These are phyloP conservation scores for Scedosporium apiospermum DNA, from an alignment of 2,329 filamentous ascomycete species.

Conservation along the genomic window DNA sequence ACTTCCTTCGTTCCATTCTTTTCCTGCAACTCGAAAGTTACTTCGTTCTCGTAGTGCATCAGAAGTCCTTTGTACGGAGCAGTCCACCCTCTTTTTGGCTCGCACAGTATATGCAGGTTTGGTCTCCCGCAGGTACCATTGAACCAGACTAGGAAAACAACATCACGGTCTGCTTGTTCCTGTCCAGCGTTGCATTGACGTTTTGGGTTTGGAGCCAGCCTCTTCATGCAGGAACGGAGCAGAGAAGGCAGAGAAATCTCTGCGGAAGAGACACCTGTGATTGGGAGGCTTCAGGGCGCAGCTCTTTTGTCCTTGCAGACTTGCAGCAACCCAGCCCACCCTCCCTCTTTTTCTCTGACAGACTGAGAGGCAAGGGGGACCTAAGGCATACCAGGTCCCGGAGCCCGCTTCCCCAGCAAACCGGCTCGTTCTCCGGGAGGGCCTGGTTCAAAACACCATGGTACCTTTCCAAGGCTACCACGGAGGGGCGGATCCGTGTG, in stretches of 20 bases:
- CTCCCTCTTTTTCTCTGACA: neutral
- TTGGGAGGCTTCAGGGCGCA: neutral
- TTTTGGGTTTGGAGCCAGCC: neutral
- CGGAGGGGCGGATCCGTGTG: neutral
- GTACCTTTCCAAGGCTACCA: neutral
- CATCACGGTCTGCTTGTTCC: neutral
- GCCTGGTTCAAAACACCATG: neutral
- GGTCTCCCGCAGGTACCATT: neutral
- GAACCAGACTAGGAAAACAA: neutral
- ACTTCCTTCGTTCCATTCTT: no score
- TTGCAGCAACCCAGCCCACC: neutral
- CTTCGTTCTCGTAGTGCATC: no score
- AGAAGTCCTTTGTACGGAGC: no score
- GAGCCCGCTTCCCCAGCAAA: conserved; percentile 3
- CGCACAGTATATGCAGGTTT: no score
- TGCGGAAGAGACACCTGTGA: neutral
- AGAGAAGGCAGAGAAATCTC: neutral
- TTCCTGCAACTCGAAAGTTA: no score
- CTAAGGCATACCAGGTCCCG: neutral
- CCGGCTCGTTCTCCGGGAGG: conserved; percentile 4
- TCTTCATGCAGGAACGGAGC: conserved; percentile 1
- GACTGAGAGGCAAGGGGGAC: neutral
- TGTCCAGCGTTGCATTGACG: neutral
- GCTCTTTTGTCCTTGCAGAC: neutral
- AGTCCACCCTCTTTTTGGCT: no score